Evolutionary conservation across 371 early-diverging fungal genomes (phyloP).

Genomic region (Mortierella sp.): DNA sequence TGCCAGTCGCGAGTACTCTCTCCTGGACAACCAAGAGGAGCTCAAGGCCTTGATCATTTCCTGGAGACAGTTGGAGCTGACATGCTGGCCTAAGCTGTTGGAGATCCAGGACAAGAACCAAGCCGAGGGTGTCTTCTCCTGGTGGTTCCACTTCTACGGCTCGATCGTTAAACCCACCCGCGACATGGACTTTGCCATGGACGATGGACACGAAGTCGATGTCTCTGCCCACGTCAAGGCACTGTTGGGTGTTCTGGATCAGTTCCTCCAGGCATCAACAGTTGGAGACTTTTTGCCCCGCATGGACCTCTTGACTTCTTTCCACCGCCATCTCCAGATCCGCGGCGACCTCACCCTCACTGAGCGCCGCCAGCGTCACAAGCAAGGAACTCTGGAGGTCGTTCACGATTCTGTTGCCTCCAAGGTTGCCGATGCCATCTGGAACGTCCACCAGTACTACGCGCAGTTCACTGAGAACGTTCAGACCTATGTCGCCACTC

Average conservation of each 20-base stretch:
- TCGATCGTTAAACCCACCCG: slow-evolving; percentile 52
- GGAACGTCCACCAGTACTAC: slow-evolving; percentile 82
- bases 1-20: slow-evolving; percentile 86
- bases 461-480: slow-evolving; percentile 76
- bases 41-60: slow-evolving; percentile 81
- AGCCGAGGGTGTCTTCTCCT: slow-evolving; percentile 72
- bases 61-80: slow-evolving; percentile 95
- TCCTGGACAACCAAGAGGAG: slow-evolving; percentile 80
- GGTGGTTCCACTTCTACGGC: slow-evolving; percentile 92
- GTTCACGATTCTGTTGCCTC: slow-evolving; percentile 32
- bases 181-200: slow-evolving; percentile 52
- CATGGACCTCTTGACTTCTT: slow-evolving; percentile 80
- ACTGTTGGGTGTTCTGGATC: slow-evolving; percentile 76
- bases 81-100: slow-evolving; percentile 91
- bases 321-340: slow-evolving; percentile 75
- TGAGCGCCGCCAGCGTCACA: slow-evolving; percentile 49
- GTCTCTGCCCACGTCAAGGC: slow-evolving; percentile 58
- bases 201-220: slow-evolving; percentile 39
- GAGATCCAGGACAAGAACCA: slow-evolving; percentile 82
- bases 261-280: slow-evolving; percentile 84
- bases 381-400: slow-evolving; percentile 6
- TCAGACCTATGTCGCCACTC: slow-evolving; percentile 64
- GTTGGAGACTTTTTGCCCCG: slow-evolving; percentile 89
- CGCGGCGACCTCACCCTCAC: slow-evolving; percentile 49
- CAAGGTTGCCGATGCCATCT: slow-evolving; percentile 61